Evolutionary conservation across 768 basidiomycete genomes (phyloP).

Genomic region (Russula vinacea): DNA sequence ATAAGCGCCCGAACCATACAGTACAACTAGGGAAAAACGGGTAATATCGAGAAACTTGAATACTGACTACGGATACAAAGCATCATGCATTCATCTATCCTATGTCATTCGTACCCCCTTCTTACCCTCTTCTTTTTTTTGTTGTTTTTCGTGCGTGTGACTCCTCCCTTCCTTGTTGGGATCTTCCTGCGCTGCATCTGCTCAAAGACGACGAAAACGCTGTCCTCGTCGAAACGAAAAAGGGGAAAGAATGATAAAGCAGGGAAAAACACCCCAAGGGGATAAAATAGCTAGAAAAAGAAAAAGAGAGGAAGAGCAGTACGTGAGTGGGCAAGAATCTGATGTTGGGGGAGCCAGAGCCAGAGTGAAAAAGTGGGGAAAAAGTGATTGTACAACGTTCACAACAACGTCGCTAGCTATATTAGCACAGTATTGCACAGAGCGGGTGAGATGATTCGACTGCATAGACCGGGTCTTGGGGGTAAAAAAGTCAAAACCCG

Average conservation of each 20-base stretch:
- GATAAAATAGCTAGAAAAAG: constrained; percentile 21
- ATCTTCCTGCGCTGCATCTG: constrained; percentile 2
- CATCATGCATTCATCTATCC: background rate
- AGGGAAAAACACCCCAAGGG: constrained; percentile 9
- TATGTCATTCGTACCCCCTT: background rate
- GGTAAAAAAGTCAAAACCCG: background rate
- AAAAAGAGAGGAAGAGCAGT: constrained; percentile 4
- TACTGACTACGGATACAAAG: constrained; percentile 13
- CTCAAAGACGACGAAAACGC: background rate
- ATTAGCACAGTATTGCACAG: constrained; percentile 22
- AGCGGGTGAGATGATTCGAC: constrained; percentile 7
- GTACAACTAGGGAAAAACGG: background rate
- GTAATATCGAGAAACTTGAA: background rate
- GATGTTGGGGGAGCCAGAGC: background rate
- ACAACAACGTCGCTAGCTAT: constrained; percentile 11
- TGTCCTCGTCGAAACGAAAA: constrained; percentile 13
- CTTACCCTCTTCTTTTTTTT: background rate
- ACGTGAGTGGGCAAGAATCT: constrained; percentile 8
- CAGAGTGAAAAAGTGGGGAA: background rate
- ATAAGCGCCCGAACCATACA: too few relatives aligned
- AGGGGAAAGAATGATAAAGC: background rate
- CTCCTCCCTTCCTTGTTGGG: background rate
- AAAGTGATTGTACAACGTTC: constrained; percentile 18
- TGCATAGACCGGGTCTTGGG: constrained; percentile 15
- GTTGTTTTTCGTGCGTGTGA: constrained; percentile 13